Evolutionary conservation across 495 filamentous ascomycete species (phyloP), one percentile per base, ranked within the genome.

Genomic region (Ramalina intermedia): DNA sequence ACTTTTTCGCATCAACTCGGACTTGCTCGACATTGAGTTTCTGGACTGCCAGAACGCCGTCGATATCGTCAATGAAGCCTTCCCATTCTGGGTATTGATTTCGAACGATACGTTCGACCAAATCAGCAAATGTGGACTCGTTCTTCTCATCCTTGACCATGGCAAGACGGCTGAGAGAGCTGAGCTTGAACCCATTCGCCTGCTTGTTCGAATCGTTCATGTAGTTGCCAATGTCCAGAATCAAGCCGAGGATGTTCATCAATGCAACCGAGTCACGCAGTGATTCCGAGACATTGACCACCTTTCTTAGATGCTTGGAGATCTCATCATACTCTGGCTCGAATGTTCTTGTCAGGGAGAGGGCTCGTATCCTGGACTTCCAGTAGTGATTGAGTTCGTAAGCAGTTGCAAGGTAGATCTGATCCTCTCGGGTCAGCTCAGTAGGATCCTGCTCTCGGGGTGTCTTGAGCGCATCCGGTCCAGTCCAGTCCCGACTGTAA

Each of bases 111-210:
- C 90, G 84, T 64, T 98, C 91, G n/a, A 96, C 87, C 36, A 95
- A 75, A 64, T 98, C 91, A 37, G 89, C 87, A 61, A 98, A 89
- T 2, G 85, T 95, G 4, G 85, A 86, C 62, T 96, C 83, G 59
- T 98, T 98, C 76, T 96, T 95, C 68, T 94, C 87, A 56, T 98
- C 91, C 66, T 98, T 98, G 49, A 96, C 85, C 86, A 96, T 98
- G 24, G 84, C 91, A 29, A 98, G 70, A 21, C 91, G 79, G 36
- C 85, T 84, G n/a, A 98, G 80, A 1, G 91, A 94, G 56, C 87
- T 87, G 21, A 98, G 76, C 66, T 98, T 98, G 81, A 98, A 98
- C 42, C 91, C 91, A 53, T 82, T 85, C 2, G 93, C 91, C 65
- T 96, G 93, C 66, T 98, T 98, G 64, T 94, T 96, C 42, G 88